phyloP scores from a whole-genome alignment of 1,284 basidiomycete genomes.

The Ganoderma leucocontextum region DNA sequence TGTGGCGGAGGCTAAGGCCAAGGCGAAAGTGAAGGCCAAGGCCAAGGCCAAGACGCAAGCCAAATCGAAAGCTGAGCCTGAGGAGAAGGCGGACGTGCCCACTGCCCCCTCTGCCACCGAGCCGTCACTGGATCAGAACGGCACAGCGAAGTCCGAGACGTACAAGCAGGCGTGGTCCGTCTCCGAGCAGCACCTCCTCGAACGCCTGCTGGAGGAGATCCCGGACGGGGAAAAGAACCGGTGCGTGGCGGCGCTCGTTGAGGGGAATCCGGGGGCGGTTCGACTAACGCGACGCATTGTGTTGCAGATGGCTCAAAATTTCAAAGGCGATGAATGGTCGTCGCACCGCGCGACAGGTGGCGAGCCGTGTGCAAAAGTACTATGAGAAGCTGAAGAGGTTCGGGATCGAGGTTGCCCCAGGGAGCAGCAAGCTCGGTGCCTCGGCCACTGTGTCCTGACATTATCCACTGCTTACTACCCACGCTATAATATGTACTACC shows the following conservation, averaged over 20 bases:
- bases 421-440: slow-evolving; percentile 27
- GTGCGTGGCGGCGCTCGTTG: slow-evolving; percentile 46
- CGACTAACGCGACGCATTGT: slow-evolving; percentile 1
- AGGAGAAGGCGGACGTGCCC: slow-evolving; percentile 20
- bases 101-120: slow-evolving; percentile 23
- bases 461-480: background rate
- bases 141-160: slow-evolving; percentile 62
- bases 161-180: slow-evolving; percentile 82
- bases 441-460: slow-evolving; percentile 2
- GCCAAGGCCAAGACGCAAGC: slow-evolving; percentile 15
- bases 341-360: slow-evolving; percentile 82
- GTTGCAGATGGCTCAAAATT: slow-evolving; percentile 78
- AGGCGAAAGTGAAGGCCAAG: slow-evolving; percentile 14
- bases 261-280: background rate
- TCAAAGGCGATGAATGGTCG: slow-evolving; percentile 79
- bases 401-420: slow-evolving; percentile 52
- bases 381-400: slow-evolving; percentile 82
- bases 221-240: slow-evolving; percentile 80
- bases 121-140: slow-evolving; percentile 35
- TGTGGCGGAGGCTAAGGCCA: background rate
- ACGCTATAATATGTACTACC: background rate
- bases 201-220: slow-evolving; percentile 74
- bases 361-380: slow-evolving; percentile 86
- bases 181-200: slow-evolving; percentile 77
- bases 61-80: slow-evolving; percentile 10